Base-by-base conservation (phyloP, 2,329 filamentous ascomycete genomes). In the Ceratocystis lukuohia region DNA sequence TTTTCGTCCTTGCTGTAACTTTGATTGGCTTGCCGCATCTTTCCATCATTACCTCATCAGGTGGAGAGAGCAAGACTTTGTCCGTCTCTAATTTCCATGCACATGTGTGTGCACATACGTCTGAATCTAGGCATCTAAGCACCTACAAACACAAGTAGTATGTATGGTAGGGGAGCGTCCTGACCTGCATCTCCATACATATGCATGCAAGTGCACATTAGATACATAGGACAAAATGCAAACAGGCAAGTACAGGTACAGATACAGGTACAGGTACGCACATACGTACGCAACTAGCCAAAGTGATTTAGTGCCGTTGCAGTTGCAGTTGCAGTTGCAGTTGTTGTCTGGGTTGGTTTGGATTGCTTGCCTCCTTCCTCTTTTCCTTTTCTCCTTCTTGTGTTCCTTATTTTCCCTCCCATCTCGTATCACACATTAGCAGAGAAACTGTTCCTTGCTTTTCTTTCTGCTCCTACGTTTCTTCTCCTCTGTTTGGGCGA, bases 341-440 rank as follows among this genome's bases (percentile, higher is more conserved):
- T 20, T 41, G 37, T 3, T 57, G 53, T 30, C 48, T 30, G 15
- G 22, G n/a, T 57, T 57, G 53, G 53, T 3, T 57, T 57, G 53
- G 12, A 57, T 57, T 57, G 53, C 30, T 57, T 57, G 53, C 53
- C 53, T 57, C 53, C 53, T 57, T 57, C 53, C 53, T 57, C 7
- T 57, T 57, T 33, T n/a, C 22, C 10, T 15, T 41, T 41, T 28
- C 41, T 44, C 28, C 59, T 45, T 62, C 59, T 45, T 62, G n/a
- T 33, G 8, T 44, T 45, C 59, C 59, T 45, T 45, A 15, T 45
- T 61, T 62, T 44, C 25, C 59, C 10, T 45, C 33, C 59, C 59
- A 44, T 62, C 59, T 62, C 59, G 59, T 45, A 62, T 62, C 59
- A 45, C 59, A 41, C 12, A 8, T 44, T 62, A 25, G 15, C n/a